These are phyloP conservation scores for Escallonia herrerae DNA, from an alignment of 129 eudicot species.

Conservation along the genomic window DNA sequence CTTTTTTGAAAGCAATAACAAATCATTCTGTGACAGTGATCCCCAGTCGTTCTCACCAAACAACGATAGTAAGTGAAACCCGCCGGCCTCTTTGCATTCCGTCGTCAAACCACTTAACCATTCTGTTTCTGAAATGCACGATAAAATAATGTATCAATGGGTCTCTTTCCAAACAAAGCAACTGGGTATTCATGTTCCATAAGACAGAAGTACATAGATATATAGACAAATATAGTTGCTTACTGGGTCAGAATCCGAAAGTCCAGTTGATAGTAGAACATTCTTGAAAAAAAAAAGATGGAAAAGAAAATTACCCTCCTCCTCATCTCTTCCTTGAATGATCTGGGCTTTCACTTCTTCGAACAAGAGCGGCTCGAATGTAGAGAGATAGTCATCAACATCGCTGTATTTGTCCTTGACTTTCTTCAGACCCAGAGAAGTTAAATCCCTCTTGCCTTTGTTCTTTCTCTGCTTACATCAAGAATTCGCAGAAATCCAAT, in stretches of 20 bases:
- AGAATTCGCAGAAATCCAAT: not conserved
- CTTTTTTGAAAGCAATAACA: constrained; percentile 55
- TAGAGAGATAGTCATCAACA: constrained; percentile 70
- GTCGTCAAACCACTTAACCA: constrained; percentile 44
- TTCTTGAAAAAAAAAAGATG: not conserved
- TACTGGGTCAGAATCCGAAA: not conserved
- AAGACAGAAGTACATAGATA: not conserved
- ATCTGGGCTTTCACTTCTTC: constrained; percentile 98
- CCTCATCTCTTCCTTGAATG: constrained; percentile 43
- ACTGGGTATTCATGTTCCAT: not conserved
- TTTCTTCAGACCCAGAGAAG: constrained; percentile 42
- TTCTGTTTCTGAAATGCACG: constrained; percentile 24
- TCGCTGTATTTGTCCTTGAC: constrained; percentile 63
- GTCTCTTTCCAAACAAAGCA: too few species aligned
- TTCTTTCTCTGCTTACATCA: constrained; percentile 21
- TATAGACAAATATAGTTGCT: not conserved
- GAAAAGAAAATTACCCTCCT: constrained; percentile 37
- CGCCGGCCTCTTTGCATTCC: constrained; percentile 68
- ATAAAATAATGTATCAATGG: not conserved
- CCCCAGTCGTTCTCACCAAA: constrained; percentile 42
- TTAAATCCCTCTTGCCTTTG: constrained; percentile 18
- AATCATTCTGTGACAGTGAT: constrained; percentile 63
- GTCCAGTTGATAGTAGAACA: not conserved
- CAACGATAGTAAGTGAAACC: constrained; percentile 57
- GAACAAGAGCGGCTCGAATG: constrained; percentile 84